Conservation (phyloP, 805 yeast species). For the Suhomyces canberraensis region DNA sequence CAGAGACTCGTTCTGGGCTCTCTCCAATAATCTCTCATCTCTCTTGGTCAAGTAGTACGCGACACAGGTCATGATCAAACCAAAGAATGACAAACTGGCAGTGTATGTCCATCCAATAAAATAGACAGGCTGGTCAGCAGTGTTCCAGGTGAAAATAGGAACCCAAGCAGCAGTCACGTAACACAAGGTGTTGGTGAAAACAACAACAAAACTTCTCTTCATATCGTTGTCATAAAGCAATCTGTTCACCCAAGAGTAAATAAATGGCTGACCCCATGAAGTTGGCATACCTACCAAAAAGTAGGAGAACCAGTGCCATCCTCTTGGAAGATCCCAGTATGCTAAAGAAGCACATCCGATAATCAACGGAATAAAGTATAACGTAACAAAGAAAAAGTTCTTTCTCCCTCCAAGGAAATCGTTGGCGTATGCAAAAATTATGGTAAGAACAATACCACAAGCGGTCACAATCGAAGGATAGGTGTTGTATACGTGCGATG, state of each 20-base stretch:
- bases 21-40: constrained; percentile 19
- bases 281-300: constrained; percentile 47
- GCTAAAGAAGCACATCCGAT: constrained; percentile 44
- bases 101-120: constrained; percentile 14
- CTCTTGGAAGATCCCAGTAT: constrained; percentile 47
- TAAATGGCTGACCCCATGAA: constrained; percentile 53
- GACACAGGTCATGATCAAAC: constrained; percentile 25
- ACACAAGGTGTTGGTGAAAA: constrained; percentile 36
- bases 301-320: constrained; percentile 51
- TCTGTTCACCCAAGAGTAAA: constrained; percentile 57
- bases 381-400: constrained; percentile 35
- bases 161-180: constrained; percentile 40
- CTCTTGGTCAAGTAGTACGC: constrained; percentile 24
- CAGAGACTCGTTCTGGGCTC: neutral
- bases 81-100: constrained; percentile 28
- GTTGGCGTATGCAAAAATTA: constrained; percentile 16
- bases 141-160: constrained; percentile 40
- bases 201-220: constrained; percentile 39
- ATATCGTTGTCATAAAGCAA: constrained; percentile 41
- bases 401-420: constrained; percentile 31
- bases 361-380: constrained; percentile 38
- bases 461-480: constrained; percentile 31
- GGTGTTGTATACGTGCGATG: constrained; percentile 30
- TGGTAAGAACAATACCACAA: constrained; percentile 5
- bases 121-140: constrained; percentile 31